Evolutionary conservation across 2,329 filamentous ascomycete species (phyloP), one percentile per base, ranked within the genome.

Genomic region (Hypoxylon sp.): DNA sequence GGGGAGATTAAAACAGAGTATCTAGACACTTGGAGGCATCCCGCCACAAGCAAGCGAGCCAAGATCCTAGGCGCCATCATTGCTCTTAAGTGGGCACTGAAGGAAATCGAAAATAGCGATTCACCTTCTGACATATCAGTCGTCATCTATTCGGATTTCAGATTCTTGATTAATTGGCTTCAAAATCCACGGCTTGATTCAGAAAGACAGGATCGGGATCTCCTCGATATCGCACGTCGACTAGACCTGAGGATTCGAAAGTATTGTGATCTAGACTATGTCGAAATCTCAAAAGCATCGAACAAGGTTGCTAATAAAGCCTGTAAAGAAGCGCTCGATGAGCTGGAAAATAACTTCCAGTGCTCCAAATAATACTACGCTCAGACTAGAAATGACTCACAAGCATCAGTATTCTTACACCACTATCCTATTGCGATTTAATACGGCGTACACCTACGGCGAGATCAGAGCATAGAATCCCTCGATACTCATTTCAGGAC

Each of bases 71-170:
- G 78, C 42, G 73, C 80, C 59, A 84, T 87, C 46, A 58, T 87
- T 44, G 86, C 80, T 17, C 78, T 88, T 31, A 77, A 82, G 14
- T 75, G 84, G 59, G 86, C 84, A 8, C 66, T 88, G 35, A 48
- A 76, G 13, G 75, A 62, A 58, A 74, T 73, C 39, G 0, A 71
- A 0, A 39, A 72, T 2, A 67, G 80, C 2, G 0, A 70, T 8
- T 5, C 6, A 0, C 4, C 29, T 3, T 77, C 77, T 0, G 13
- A 14, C 0, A 4, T 80, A 3, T 5, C 66, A 0, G 71, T 82
- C 48, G 76, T 31, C 1, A 80, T 82, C 39, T 44, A 75, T 35
- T 76, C 80, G 5, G 80, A 82, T 66, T 82, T 80, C 0, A 68
- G 57, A 35, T 82, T 81, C 61, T 80, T 75, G 0, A 54, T 82